Conservation (phyloP, 192 early-diverging fungal genomes). For the Glomus cerebriforme region DNA sequence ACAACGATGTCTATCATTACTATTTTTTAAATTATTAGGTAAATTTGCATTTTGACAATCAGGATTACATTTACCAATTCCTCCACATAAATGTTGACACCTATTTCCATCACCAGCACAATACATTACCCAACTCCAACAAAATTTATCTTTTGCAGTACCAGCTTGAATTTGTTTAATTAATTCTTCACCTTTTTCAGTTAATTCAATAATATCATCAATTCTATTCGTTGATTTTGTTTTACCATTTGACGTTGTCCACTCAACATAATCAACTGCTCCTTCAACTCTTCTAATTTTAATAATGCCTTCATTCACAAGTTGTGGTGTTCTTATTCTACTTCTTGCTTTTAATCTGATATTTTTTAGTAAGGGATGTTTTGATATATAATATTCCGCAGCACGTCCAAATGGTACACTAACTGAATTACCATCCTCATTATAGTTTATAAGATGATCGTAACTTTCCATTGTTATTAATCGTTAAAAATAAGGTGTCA, state of each 20-base stretch:
- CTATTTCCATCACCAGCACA: constrained; percentile 16
- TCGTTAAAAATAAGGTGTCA: not conserved
- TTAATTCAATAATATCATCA: constrained; percentile 22
- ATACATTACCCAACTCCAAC: constrained; percentile 25
- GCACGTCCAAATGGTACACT: constrained; percentile 24
- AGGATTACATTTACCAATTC: constrained; percentile 22
- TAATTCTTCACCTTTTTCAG: constrained; percentile 3
- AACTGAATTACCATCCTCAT: constrained; percentile 8
- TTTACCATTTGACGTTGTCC: constrained; percentile 17
- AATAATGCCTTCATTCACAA: constrained; percentile 13
- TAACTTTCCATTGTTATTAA: not conserved
- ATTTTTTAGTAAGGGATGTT: constrained; percentile 23
- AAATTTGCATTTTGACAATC: constrained; percentile 10
- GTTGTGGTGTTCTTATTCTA: not conserved
- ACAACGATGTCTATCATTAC: constrained; percentile 24
- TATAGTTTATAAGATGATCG: constrained; percentile 20
- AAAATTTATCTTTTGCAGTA: constrained; percentile 12
- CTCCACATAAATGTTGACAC: constrained; percentile 27
- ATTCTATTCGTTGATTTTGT: constrained; percentile 25
- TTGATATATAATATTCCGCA: constrained; percentile 25
- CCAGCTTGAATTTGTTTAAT: constrained; percentile 11
- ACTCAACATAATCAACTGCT: constrained; percentile 13
- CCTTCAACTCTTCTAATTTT: not conserved
- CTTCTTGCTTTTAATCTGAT: constrained; percentile 12
- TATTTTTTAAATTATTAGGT: constrained; percentile 24